A percentile compares a stretch with the other conserved stretches of the same genome.
phyloP scores from a whole-genome alignment of 768 basidiomycete genomes.

The Lentinula aciculospora region DNA sequence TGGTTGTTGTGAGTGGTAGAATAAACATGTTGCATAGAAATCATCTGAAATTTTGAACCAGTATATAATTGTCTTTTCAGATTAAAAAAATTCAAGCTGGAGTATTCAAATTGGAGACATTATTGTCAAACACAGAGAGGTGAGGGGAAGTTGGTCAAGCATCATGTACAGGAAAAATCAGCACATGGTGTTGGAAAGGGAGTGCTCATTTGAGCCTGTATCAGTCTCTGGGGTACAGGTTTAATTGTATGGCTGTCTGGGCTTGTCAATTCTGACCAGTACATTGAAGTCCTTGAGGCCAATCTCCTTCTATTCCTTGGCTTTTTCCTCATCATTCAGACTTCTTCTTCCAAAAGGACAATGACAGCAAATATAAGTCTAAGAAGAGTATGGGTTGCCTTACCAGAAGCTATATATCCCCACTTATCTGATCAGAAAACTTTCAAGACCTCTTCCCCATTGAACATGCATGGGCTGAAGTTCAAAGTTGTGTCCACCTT shows the following conservation, averaged over 20 bases:
- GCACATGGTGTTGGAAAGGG: no score
- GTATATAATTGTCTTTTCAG: no score
- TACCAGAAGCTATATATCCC: slow-evolving; percentile 16
- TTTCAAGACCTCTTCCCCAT: slow-evolving; percentile 20
- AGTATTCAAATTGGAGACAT: no score
- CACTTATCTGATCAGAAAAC: slow-evolving; percentile 23
- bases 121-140: no score
- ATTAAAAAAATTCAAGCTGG: no score
- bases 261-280: background rate
- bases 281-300: background rate
- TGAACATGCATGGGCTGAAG: slow-evolving; percentile 18
- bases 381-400: slow-evolving; percentile 22
- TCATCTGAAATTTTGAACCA: no score
- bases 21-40: no score
- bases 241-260: background rate
- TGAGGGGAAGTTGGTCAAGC: no score
- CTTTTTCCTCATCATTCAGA: background rate
- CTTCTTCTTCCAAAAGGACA: slow-evolving; percentile 27
- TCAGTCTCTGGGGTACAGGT: background rate
- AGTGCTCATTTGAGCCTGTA: background rate
- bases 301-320: background rate
- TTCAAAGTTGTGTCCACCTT: slow-evolving; percentile 7
- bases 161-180: no score
- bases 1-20: no score
- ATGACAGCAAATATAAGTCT: slow-evolving; percentile 30